These are phyloP conservation scores for Penicillium sp. DNA, from an alignment of 2,329 filamentous ascomycete genomes.

Conservation along the genomic window DNA sequence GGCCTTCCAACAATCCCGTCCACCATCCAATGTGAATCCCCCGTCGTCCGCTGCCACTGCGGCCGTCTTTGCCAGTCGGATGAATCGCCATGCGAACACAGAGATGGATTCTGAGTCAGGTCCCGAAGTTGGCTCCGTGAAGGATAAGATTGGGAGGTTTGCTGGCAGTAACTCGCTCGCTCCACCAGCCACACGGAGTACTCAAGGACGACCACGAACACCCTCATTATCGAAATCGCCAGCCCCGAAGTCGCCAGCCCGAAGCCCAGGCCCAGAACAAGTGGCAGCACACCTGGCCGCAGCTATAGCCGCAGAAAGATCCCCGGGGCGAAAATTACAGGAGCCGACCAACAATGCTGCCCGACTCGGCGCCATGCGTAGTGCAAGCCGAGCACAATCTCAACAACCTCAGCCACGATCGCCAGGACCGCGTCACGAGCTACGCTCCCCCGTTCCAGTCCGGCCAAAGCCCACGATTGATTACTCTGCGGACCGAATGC, in stretches of 20 bases:
- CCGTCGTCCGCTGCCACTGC: conserved; percentile 19
- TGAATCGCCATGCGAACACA: conserved; percentile 16
- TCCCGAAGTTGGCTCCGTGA: conserved; percentile 39
- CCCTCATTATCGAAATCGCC: conserved; percentile 13
- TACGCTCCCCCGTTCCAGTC: conserved; percentile 27
- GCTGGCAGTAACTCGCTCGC: conserved; percentile 22
- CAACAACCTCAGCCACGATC: conserved; percentile 15
- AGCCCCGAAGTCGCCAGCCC: not conserved
- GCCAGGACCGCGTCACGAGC: conserved; percentile 14
- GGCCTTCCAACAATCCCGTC: conserved; percentile 33
- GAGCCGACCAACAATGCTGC: conserved; percentile 14
- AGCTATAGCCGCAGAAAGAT: conserved; percentile 35
- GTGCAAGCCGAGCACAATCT: conserved; percentile 17
- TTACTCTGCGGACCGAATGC: conserved; percentile 8
- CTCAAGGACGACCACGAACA: conserved; percentile 13
- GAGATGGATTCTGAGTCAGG: conserved; percentile 23
- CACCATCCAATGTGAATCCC: conserved; percentile 14
- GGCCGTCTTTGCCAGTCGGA: conserved; percentile 20
- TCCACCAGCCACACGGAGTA: conserved; percentile 5
- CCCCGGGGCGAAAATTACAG: conserved; percentile 17
- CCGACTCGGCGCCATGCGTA: conserved; percentile 18
- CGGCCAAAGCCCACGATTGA: conserved; percentile 12
- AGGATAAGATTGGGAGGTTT: conserved; percentile 40
- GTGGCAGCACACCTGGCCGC: conserved; percentile 39
- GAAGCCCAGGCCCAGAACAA: conserved; percentile 26